phyloP scores from a whole-genome alignment of 306 rosid genomes.

The Fagus sylvatica region DNA sequence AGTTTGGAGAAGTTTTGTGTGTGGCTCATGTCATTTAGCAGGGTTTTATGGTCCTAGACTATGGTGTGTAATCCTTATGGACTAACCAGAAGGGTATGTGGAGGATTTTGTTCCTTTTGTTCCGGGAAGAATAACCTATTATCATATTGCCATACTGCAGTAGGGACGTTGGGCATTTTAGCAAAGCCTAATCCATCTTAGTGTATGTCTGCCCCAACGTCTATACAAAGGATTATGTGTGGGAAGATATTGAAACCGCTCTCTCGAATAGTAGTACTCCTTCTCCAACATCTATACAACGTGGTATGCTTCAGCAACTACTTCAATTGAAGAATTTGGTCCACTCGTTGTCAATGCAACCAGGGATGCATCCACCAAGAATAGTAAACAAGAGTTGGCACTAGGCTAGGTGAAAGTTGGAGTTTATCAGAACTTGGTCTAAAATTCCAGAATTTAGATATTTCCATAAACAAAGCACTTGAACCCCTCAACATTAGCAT shows the following conservation, averaged over 20 bases:
- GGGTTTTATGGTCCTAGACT: neutral
- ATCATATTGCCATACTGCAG: neutral
- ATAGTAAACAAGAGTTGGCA: slow-evolving; percentile 3
- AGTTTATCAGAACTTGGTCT: slow-evolving; percentile 10
- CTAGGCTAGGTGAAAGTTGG: neutral
- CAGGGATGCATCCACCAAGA: slow-evolving; percentile 7
- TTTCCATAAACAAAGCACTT: neutral
- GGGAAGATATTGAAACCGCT: too few species aligned
- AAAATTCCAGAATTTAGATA: slow-evolving; percentile 1
- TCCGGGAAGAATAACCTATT: neutral
- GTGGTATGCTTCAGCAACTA: neutral
- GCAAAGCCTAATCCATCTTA: too few species aligned
- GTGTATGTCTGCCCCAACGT: too few species aligned
- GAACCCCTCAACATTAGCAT: neutral
- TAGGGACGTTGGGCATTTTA: neutral
- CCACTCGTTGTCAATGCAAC: neutral
- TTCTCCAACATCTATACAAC: neutral
- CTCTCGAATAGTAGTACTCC: too few species aligned
- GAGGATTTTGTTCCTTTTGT: neutral
- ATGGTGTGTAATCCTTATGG: neutral
- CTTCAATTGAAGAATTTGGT: slow-evolving; percentile 1
- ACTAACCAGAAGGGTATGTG: neutral
- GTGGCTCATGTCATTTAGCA: neutral
- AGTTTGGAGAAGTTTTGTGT: neutral
- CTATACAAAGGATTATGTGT: too few species aligned